phyloP scores from a whole-genome alignment of 2,329 filamentous ascomycete species.

The Alternaria panax region DNA sequence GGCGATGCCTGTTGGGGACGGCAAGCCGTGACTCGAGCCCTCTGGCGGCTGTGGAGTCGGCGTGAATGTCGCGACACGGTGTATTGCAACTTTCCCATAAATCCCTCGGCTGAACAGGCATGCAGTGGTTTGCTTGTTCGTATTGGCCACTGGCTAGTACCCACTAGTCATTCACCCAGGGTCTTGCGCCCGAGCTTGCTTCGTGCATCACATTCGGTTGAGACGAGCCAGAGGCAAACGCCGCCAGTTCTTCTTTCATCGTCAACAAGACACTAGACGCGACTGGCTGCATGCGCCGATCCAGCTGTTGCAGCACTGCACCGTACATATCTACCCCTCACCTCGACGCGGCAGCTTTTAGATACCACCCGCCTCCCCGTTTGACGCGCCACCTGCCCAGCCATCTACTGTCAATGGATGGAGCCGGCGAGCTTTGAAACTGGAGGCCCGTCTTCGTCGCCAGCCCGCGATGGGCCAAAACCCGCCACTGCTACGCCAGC shows the following conservation, averaged over 20 bases:
- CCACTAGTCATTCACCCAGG: slow-evolving; percentile 11
- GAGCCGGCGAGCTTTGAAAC: slow-evolving; percentile 46
- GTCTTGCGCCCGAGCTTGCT: background rate
- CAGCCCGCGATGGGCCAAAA: slow-evolving; percentile 29
- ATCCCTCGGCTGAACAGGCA: slow-evolving; percentile 9
- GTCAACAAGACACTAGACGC: slow-evolving; percentile 20
- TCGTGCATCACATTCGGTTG: slow-evolving; percentile 8
- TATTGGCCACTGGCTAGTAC: background rate
- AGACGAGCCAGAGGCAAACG: slow-evolving; percentile 7
- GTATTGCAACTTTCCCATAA: background rate
- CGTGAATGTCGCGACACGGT: slow-evolving; percentile 1
- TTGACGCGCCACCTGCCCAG: slow-evolving; percentile 33
- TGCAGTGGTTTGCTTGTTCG: background rate
- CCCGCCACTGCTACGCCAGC: slow-evolving; percentile 34
- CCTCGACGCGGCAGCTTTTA: slow-evolving; percentile 14
- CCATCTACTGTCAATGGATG: slow-evolving; percentile 50
- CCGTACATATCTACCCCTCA: slow-evolving; percentile 28
- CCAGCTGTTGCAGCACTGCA: slow-evolving; percentile 14
- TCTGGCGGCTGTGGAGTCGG: slow-evolving; percentile 14
- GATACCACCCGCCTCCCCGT: slow-evolving; percentile 22
- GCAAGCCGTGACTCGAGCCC: slow-evolving; percentile 6
- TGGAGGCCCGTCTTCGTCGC: slow-evolving; percentile 35
- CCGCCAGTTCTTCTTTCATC: slow-evolving; percentile 18
- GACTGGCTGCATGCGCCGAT: slow-evolving; percentile 18
- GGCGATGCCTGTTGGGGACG: slow-evolving; percentile 9